These are phyloP conservation scores for Microsporum audouinii DNA, from an alignment of 2,329 filamentous ascomycete species.

Conservation along the genomic window DNA sequence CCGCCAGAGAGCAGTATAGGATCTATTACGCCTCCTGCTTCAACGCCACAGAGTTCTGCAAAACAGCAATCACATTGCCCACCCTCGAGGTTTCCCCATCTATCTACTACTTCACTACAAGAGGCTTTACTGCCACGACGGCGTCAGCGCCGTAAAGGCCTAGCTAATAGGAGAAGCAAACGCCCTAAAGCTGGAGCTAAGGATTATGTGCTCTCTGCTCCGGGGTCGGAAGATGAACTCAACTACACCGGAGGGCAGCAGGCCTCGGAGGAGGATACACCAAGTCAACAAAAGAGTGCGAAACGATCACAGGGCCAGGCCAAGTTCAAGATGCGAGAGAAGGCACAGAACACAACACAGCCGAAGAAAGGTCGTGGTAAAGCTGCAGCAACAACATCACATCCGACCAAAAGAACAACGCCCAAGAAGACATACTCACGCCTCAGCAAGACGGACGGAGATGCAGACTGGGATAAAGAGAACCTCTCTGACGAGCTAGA, in stretches of 20 bases:
- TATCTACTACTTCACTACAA: slow-evolving; percentile 2
- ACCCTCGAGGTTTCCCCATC: background rate
- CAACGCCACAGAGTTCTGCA: background rate
- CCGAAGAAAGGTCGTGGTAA: background rate
- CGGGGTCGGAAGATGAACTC: slow-evolving; percentile 3
- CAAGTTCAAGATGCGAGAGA: slow-evolving; percentile 14
- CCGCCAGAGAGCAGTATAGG: background rate
- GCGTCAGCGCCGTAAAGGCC: background rate
- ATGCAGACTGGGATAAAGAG: slow-evolving; percentile 4
- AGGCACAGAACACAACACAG: slow-evolving; percentile 7
- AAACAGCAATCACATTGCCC: background rate
- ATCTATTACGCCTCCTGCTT: background rate
- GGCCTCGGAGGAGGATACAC: background rate
- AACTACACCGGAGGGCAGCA: background rate
- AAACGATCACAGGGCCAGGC: slow-evolving; percentile 7
- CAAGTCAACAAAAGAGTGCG: background rate
- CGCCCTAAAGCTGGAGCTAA: background rate
- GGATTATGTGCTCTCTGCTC: background rate
- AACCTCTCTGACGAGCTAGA: background rate
- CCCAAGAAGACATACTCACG: slow-evolving; percentile 7
- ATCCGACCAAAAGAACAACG: background rate
- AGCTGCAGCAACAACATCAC: background rate
- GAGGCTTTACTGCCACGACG: background rate
- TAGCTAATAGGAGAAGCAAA: background rate
- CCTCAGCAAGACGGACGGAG: background rate